Percentiles rank a stretch among this genome's conserved stretches.
phyloP scores from a whole-genome alignment of 148 eudicot species.

The Diospyros kaki region DNA sequence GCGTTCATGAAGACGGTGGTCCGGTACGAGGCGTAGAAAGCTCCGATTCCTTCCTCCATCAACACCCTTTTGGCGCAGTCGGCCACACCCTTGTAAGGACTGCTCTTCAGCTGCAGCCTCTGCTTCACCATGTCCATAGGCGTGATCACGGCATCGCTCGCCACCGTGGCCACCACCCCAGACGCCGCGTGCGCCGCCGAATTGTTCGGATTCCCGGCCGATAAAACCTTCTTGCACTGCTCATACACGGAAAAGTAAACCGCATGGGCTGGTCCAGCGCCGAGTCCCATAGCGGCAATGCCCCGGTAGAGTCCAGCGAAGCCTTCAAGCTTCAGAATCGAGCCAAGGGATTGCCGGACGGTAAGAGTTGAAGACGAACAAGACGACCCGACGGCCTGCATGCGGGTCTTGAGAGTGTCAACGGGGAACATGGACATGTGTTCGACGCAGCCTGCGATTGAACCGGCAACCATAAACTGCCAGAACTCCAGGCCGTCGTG shows the following conservation, averaged over 20 bases:
- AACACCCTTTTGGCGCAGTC: conserved; percentile 38
- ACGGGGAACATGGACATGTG: conserved; percentile 57
- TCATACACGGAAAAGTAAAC: conserved; percentile 42
- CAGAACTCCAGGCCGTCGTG: conserved; percentile 48
- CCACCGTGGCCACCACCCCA: conserved; percentile 36
- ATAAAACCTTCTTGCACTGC: conserved; percentile 21
- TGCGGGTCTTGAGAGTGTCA: conserved; percentile 51
- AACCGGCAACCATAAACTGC: conserved; percentile 52
- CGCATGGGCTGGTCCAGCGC: conserved; percentile 42
- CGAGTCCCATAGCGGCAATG: conserved; percentile 46
- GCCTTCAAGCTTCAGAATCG: conserved; percentile 39
- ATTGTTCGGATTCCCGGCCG: conserved; percentile 18
- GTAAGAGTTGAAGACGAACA: conserved; percentile 14
- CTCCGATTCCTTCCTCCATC: conserved; percentile 40
- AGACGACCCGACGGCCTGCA: conserved; percentile 34
- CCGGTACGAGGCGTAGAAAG: conserved; percentile 35
- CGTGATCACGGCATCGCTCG: conserved; percentile 44
- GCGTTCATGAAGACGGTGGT: conserved; percentile 49
- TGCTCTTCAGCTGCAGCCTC: conserved; percentile 37
- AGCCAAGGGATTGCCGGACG: conserved; percentile 29
- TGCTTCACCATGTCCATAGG: conserved; percentile 54
- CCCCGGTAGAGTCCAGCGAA: conserved; percentile 34
- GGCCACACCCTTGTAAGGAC: conserved; percentile 38
- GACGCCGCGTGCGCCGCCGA: conserved; percentile 27
- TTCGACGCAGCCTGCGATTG: conserved; percentile 45